Evolutionary conservation across 805 yeast species (phyloP).

Genomic region (Wickerhamomyces subpelliculosus): DNA sequence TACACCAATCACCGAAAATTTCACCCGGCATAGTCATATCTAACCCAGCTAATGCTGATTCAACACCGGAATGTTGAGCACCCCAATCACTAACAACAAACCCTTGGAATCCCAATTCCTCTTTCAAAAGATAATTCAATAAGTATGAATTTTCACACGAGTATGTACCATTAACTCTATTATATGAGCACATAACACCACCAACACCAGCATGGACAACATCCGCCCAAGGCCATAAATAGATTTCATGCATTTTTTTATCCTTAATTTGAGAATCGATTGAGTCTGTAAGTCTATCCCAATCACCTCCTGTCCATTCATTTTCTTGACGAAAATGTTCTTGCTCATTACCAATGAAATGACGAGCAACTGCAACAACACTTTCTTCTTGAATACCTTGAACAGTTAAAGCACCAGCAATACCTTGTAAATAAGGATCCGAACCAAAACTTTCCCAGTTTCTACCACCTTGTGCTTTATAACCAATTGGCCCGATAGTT

Average conservation of each 20-base stretch:
- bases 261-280: constrained; percentile 52
- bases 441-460: constrained; percentile 61
- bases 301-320: constrained; percentile 41
- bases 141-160: constrained; percentile 55
- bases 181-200: constrained; percentile 55
- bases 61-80: constrained; percentile 54
- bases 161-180: constrained; percentile 47
- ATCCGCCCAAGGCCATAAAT: constrained; percentile 63
- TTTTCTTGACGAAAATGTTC: constrained; percentile 50
- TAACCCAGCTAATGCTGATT: constrained; percentile 49
- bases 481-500: constrained; percentile 52
- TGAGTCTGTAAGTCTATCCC: constrained; percentile 36
- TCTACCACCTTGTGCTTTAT: constrained; percentile 57
- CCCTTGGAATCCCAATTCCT: constrained; percentile 60
- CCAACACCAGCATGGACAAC: constrained; percentile 54
- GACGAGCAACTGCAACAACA: constrained; percentile 50
- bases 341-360: constrained; percentile 56
- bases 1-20: constrained; percentile 43
- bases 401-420: constrained; percentile 43
- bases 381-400: constrained; percentile 53
- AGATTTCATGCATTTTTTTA: constrained; percentile 53
- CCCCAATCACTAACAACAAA: constrained; percentile 64
- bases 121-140: constrained; percentile 48
- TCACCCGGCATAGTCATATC: constrained; percentile 67
- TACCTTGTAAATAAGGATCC: constrained; percentile 56